These are phyloP conservation scores for Magnolia kwangsiensis DNA, from an alignment of 164 flowering plant genomes.

Conservation along the genomic window DNA sequence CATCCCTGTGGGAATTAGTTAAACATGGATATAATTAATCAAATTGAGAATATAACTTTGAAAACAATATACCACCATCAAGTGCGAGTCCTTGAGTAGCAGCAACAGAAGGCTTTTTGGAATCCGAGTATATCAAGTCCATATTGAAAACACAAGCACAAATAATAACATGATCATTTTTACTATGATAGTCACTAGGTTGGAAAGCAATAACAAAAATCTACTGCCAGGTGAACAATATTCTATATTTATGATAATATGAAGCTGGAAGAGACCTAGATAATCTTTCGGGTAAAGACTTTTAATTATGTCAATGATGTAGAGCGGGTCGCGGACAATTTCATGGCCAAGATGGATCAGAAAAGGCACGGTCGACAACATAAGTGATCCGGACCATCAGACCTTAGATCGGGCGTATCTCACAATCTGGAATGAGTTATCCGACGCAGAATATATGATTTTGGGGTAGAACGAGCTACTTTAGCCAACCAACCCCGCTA, in stretches of 20 bases:
- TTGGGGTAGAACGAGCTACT: too few species aligned
- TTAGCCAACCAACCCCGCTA: too few species aligned
- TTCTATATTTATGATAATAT: neutral
- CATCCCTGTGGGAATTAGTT: constrained; percentile 54
- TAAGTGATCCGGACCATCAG: too few species aligned
- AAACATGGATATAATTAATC: neutral
- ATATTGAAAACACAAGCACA: neutral
- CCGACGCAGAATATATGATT: too few species aligned
- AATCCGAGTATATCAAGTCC: constrained; percentile 42
- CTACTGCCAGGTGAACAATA: neutral
- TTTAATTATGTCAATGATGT: constrained; percentile 76
- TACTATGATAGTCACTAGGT: neutral
- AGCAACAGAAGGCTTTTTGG: constrained; percentile 83
- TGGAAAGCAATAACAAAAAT: neutral
- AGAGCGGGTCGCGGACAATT: too few species aligned
- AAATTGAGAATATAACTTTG: neutral
- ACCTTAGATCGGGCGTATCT: too few species aligned
- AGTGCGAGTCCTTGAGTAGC: constrained; percentile 93
- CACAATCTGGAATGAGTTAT: too few species aligned
- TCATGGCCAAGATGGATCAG: too few species aligned
- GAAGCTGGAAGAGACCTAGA: neutral
- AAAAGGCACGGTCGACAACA: too few species aligned
- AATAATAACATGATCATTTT: constrained; percentile 4
- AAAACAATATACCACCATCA: constrained; percentile 63
- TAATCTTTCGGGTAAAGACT: constrained; percentile 35